Base-by-base conservation (phyloP, 306 rosid genomes). In the Cucurbita pepo region DNA sequence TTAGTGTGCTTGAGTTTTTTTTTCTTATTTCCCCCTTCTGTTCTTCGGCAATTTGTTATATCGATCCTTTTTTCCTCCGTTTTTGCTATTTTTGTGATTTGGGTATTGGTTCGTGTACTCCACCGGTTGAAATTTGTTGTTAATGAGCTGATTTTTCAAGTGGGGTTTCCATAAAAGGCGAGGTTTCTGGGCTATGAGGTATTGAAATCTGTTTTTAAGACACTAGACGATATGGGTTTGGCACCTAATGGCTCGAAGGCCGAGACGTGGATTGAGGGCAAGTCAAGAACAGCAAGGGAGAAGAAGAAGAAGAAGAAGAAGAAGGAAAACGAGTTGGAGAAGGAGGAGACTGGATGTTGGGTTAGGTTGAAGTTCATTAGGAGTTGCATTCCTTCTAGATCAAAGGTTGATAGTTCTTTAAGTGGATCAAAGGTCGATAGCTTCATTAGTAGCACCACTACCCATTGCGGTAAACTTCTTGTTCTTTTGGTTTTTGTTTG, bases 371-470 rank as follows among this genome's bases (percentile, higher is more conserved):
- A 77, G 80, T 82, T 85, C 78, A 79, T 84, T 52, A 78, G 96
- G 36, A 83, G 82, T 45, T 91, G 94, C 79, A 78, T 89, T 81
- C 87, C 92, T 85, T 91, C 99, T 57, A 89, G 85, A 85, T 86
- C 99, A 80, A 89, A 89, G 79, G 90, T 89, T 84, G 89, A 87
- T 77, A 85, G 74, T 85, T 80, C 91, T 79, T 71, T 86, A 54
- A 82, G 84, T 79, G 91, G 83, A 88, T 86, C 99, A 75, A 89
- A 87, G 80, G 88, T 89, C 81, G 89, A 87, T 79, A 86, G 77
- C 86, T 80, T 89, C 84, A 78, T 86, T 60, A 82, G 83, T 77
- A 89, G 82, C 73, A 78, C 96, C 62, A 79, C 54, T 79, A 65
- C 82, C 21, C 82, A 79, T 70, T 82, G 74, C 81, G 96, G 99